Base-by-base conservation (phyloP, 2,329 filamentous ascomycete genomes). In the Neofusicoccum sp. region DNA sequence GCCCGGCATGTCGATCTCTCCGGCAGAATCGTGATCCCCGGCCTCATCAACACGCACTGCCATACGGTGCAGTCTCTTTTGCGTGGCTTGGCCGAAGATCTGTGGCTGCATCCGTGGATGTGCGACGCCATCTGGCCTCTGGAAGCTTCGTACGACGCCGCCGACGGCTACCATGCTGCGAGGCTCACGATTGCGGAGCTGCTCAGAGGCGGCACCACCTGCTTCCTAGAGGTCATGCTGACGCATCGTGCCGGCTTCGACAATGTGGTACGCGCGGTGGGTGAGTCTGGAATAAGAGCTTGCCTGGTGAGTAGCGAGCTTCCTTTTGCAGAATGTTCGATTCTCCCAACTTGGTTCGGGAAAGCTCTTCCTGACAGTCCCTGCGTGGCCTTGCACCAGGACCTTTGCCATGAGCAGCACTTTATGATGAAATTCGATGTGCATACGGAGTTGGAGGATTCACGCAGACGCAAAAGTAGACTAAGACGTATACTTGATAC, bases 151-250 rank as follows among this genome's bases (percentile, higher is more conserved):
- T 75, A 72, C 41, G 66, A 66, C 3, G 68, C 63, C 11, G 67
- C 73, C 3, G 73, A 75, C 63, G 73, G 73, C 4, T 70, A 71
- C 24, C 62, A 71, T 6, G 73, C 73, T 3, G 66, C 69, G 0
- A 62, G 67, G 44, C 41, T 75, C 41, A 76, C 72, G 0, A 71
- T 74, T 31, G 69, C 71, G 0, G 73, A 76, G 62, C 74, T 76
- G 73, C 62, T 76, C 16, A 73, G 70, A 58, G 73, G 68, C 2
- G 73, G 73, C 6, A 76, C 74, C 14, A 76, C 73, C 1, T 75
- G 72, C 58, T 75, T 75, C 38, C 63, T 75, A 6, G 73, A 75
- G 41, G 71, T 71, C 8, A 70, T 75, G 71, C 64, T 75, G 44
- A 69, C 67, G n/a, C 63, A 74, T 69, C 61, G 72, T 67, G 65